Evolutionary conservation across 208 protist species (phyloP), one percentile per base, ranked within the genome.

Genomic region (Trypanosoma lewisi): DNA sequence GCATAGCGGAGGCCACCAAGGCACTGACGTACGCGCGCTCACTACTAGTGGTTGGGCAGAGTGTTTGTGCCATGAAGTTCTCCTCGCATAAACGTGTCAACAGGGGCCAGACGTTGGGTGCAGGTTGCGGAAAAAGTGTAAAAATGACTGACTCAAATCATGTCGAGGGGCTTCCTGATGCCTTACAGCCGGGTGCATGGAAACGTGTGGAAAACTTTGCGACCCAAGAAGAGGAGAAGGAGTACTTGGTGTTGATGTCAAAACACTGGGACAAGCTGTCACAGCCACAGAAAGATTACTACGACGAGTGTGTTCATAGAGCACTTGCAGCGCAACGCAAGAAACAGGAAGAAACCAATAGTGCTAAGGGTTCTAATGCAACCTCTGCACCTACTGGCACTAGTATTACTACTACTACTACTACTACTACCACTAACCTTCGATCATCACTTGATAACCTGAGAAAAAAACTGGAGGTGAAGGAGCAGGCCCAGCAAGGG

Each of bases 181-280:
- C 67, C 33, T 54, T 94, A 31, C 77, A 74, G 60, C 75, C 71
- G 14, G 52, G 53, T 27, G 58, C 52, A 14, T 95, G 89, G 86
- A 61, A 51, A 19, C 62, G 80, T 33, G 80, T 87, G 2, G 14
- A 63, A 11, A 16, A 42, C 5, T 95, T 95, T 34, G 52, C 58
- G 6, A 75, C 75, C 0, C 53, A 67, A 12, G 72, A 76, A 45
- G 80, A 61, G 44, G 78, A 87, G 42, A 82, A 78, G 50, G 45
- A 31, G 17, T 91, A 88, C 45, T 74, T 95, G 9, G 47, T 67
- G 30, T 25, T 69, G 53, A 71, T 95, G 48, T 89, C 80, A 14
- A 27, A 61, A 8, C 70, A 93, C 73, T 95, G 89, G 89, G 64
- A 72, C 2, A 61, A 73, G n/a, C 75, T 95, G 25, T 82, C 85